These are phyloP conservation scores for Gymnopilus dilepis DNA, from an alignment of 768 basidiomycete genomes.

Conservation along the genomic window DNA sequence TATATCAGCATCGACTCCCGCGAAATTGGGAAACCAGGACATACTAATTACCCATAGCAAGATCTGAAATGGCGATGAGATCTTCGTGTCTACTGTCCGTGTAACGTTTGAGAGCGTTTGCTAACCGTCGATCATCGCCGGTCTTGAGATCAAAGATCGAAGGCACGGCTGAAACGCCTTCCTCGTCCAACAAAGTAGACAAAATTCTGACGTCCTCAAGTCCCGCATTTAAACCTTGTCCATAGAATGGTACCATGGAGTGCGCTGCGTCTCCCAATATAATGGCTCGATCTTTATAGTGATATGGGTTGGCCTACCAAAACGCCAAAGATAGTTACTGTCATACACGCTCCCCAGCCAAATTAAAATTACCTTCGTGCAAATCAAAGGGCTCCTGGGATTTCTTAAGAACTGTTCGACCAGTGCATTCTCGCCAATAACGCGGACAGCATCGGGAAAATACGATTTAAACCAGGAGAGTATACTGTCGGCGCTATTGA, in stretches of 20 bases:
- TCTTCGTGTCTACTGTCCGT: conserved; percentile 85
- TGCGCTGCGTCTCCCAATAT: conserved; percentile 96
- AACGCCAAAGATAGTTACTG: conserved; percentile 29
- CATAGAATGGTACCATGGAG: conserved; percentile 98
- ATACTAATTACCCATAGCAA: conserved; percentile 98
- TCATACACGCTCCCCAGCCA: conserved; percentile 22
- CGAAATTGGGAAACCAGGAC: conserved; percentile 39
- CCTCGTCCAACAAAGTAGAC: conserved; percentile 71
- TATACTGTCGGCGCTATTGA: conserved; percentile 61
- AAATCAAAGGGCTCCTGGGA: conserved; percentile 88
- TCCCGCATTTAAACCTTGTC: conserved; percentile 97
- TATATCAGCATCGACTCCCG: conserved; percentile 25
- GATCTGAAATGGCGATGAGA: conserved; percentile 86
- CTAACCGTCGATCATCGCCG: conserved; percentile 60
- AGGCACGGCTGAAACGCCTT: conserved; percentile 60
- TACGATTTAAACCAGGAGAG: conserved; percentile 79
- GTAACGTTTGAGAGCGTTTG: conserved; percentile 75
- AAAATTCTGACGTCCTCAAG: conserved; percentile 96
- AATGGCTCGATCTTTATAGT: conserved; percentile 86
- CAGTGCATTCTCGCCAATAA: conserved; percentile 83
- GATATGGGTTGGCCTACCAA: conserved; percentile 81
- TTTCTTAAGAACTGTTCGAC: conserved; percentile 81
- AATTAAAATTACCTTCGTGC: conserved; percentile 76
- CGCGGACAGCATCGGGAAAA: conserved; percentile 87
- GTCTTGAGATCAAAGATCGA: conserved; percentile 39